phyloP scores from a whole-genome alignment of 2,329 filamentous ascomycete species.

The Diaporthe sp. region DNA sequence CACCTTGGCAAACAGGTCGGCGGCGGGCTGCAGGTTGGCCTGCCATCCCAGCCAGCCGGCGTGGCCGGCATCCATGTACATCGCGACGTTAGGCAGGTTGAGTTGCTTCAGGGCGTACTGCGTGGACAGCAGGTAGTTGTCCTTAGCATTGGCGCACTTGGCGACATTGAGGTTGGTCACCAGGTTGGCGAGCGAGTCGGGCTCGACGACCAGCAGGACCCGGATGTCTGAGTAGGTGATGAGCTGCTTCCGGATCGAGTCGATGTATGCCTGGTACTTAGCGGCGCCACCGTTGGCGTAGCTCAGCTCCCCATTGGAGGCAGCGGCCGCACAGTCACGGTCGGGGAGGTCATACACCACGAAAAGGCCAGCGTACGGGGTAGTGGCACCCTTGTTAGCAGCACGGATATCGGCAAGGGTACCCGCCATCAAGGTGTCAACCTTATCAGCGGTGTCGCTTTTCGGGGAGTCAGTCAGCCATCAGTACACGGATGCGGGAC shows the following conservation, averaged over 20 bases:
- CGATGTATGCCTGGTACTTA: constrained; percentile 67
- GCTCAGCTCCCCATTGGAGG: constrained; percentile 66
- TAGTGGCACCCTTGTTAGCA: constrained; percentile 48
- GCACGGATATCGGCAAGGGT: constrained; percentile 52
- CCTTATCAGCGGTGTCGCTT: constrained; percentile 61
- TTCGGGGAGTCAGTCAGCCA: background rate
- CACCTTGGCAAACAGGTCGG: constrained; percentile 56
- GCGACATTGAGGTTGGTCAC: constrained; percentile 64
- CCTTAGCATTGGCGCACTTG: constrained; percentile 60
- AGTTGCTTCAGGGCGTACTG: constrained; percentile 62
- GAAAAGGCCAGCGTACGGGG: constrained; percentile 31
- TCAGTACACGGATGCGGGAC: background rate
- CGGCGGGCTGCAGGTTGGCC: constrained; percentile 61
- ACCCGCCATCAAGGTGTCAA: constrained; percentile 54
- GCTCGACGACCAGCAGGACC: constrained; percentile 60
- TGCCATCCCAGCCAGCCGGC: constrained; percentile 69
- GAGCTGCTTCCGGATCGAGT: constrained; percentile 55
- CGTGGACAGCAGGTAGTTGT: constrained; percentile 60
- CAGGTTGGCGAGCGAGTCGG: constrained; percentile 69
- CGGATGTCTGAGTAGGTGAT: constrained; percentile 55
- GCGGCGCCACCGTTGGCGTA: constrained; percentile 60
- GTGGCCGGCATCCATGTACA: constrained; percentile 69
- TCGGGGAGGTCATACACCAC: constrained; percentile 66
- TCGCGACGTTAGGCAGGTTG: constrained; percentile 65
- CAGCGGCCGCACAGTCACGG: constrained; percentile 66